Conservation (phyloP, 1,284 basidiomycete genomes). For the Cryptococcus floricola region DNA sequence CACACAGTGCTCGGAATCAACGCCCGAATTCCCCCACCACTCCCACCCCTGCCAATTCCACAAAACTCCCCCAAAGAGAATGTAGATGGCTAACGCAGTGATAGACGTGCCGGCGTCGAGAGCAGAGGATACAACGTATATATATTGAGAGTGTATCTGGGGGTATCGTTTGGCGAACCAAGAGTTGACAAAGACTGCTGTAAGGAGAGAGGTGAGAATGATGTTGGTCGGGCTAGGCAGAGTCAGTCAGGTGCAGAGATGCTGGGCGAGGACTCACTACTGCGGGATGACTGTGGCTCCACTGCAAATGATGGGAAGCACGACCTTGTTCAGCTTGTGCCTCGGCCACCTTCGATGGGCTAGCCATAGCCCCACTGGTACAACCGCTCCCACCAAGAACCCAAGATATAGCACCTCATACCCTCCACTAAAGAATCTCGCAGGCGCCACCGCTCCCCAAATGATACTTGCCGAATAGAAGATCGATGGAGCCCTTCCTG, state of each 20-base stretch:
- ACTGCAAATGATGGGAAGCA: slow-evolving; percentile 53
- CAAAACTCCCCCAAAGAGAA: slow-evolving; percentile 44
- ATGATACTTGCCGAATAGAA: slow-evolving; percentile 50
- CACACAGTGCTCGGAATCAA: slow-evolving; percentile 49
- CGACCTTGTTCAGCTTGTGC: slow-evolving; percentile 45
- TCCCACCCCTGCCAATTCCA: slow-evolving; percentile 31
- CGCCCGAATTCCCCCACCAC: slow-evolving; percentile 47
- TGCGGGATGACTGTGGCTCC: slow-evolving; percentile 50
- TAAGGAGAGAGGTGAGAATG: slow-evolving; percentile 50
- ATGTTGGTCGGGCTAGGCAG: slow-evolving; percentile 51
- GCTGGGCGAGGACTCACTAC: slow-evolving; percentile 28
- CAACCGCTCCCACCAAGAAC: slow-evolving; percentile 50
- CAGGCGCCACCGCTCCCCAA: slow-evolving; percentile 52
- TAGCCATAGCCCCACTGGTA: slow-evolving; percentile 49
- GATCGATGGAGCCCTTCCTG: slow-evolving; percentile 43
- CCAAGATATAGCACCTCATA: slow-evolving; percentile 51
- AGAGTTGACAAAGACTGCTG: slow-evolving; percentile 48
- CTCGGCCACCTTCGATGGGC: slow-evolving; percentile 49
- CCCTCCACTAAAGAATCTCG: slow-evolving; percentile 51
- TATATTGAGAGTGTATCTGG: slow-evolving; percentile 34
- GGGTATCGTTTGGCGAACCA: slow-evolving; percentile 43
- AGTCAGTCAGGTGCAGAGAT: neutral
- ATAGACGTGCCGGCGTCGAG: slow-evolving; percentile 52
- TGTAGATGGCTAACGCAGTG: slow-evolving; percentile 52
- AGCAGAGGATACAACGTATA: slow-evolving; percentile 49